phyloP scores from a whole-genome alignment of 179 eudicot species.

The Silene coronaria region DNA sequence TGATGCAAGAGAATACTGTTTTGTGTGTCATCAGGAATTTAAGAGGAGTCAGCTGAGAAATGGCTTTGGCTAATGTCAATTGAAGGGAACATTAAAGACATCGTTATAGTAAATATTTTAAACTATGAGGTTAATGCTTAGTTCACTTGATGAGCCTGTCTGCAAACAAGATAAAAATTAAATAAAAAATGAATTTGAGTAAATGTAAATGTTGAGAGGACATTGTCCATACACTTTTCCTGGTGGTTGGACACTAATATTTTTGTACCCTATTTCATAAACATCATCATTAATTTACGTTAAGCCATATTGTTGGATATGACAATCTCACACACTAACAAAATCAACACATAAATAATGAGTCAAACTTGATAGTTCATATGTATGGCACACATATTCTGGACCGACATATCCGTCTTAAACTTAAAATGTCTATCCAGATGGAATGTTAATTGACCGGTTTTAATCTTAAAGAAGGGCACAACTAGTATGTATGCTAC shows the following conservation, averaged over 20 bases:
- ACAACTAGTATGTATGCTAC: too few relatives aligned
- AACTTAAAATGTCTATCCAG: too few relatives aligned
- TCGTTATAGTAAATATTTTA: too few relatives aligned
- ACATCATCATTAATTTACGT: background rate
- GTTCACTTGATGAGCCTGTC: background rate
- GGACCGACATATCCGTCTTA: too few relatives aligned
- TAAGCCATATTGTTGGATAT: background rate
- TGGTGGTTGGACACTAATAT: conserved; percentile 8
- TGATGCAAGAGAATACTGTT: background rate
- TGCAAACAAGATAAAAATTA: background rate
- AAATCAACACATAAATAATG: too few relatives aligned
- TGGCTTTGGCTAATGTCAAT: background rate
- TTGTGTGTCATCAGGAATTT: background rate
- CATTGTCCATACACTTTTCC: background rate
- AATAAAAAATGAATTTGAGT: conserved; percentile 13
- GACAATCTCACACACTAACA: background rate
- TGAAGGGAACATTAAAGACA: background rate
- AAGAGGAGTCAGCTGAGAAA: conserved; percentile 8
- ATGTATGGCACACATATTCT: too few relatives aligned
- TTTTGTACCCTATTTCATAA: conserved; percentile 7
- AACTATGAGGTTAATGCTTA: background rate
- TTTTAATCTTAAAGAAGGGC: too few relatives aligned
- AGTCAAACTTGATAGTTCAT: too few relatives aligned
- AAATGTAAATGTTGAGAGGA: background rate
- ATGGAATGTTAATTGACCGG: too few relatives aligned